phyloP scores from a whole-genome alignment of 2,329 filamentous ascomycete species.

The Trichophyton mentagrophytes region DNA sequence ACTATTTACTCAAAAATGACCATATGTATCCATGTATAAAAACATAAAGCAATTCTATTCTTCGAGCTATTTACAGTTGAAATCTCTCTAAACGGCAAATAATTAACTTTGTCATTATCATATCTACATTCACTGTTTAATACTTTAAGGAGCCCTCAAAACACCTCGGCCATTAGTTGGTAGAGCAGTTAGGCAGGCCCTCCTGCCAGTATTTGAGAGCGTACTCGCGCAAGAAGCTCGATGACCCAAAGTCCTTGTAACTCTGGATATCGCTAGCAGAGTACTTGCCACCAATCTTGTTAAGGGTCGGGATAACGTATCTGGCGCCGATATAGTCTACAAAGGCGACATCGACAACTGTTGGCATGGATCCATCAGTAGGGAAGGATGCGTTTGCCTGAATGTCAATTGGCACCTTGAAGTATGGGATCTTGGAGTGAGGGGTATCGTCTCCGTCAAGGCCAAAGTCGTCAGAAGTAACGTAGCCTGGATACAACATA shows the following conservation, averaged over 20 bases:
- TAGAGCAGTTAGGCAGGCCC: slow-evolving; percentile 10
- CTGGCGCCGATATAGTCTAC: slow-evolving; percentile 15
- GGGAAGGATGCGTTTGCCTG: slow-evolving; percentile 23
- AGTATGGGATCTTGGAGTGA: slow-evolving; percentile 19
- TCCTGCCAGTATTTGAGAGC: slow-evolving; percentile 18
- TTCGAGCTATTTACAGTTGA: too few relatives aligned
- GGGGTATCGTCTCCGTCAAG: slow-evolving; percentile 24
- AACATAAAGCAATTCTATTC: too few relatives aligned
- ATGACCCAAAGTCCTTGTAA: slow-evolving; percentile 21
- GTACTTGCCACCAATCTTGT: slow-evolving; percentile 19
- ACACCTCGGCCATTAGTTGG: not conserved
- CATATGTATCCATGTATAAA: too few relatives aligned
- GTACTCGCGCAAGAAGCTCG: slow-evolving; percentile 24
- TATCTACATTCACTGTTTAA: too few relatives aligned
- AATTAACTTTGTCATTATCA: too few relatives aligned
- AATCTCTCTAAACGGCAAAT: too few relatives aligned
- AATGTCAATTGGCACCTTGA: slow-evolving; percentile 18
- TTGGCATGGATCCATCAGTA: slow-evolving; percentile 13
- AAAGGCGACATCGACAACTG: slow-evolving; percentile 18
- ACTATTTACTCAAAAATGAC: too few relatives aligned
- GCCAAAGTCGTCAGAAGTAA: slow-evolving; percentile 25
- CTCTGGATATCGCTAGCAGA: slow-evolving; percentile 19
- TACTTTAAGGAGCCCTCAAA: not conserved
- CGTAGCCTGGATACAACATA: slow-evolving; percentile 18
- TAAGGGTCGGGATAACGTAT: slow-evolving; percentile 16